Evolutionary conservation across 306 rosid species (phyloP), one percentile per base, ranked within the genome.

Genomic region (Oemleria cerasiformis): DNA sequence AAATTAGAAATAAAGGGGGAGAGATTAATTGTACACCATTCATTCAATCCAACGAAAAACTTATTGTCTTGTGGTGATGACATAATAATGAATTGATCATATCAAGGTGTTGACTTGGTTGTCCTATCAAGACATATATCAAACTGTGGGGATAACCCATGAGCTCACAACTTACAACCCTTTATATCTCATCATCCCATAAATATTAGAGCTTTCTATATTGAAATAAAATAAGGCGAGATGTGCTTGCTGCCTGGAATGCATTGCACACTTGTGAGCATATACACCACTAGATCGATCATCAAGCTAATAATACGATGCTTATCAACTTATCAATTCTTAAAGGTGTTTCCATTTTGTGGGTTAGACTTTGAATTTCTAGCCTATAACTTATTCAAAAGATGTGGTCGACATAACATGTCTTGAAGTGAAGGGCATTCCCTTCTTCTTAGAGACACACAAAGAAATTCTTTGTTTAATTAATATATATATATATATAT

Each of bases 141-240:
- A 42, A 17, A 65, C 73, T 77, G 73, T 77, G 72, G 73, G 63
- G 77, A 77, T 77, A 57, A 44, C 38, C 67, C 70, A 55, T 65
- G 62, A 61, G 57, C 73, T 57, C 73, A 57, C 40, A 55, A 71
- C 63, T n/a, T 39, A 15, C 68, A 23, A 42, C 11, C 15, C 40
- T 71, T 76, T 34, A 17, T 5, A 47, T 21, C 63, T 50, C 73
- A 34, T 70, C n/a, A 30, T 30, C 63, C 71, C 45, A 16, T 14
- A 30, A 45, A 19, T 11, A 34, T 53, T 64, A 3, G 16, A 38
- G 1, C 4, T 6, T 55, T 55, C 11, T 21, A 47, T 2, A 55
- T 9, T n/a, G n/a, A 21, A 63, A 30, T 30, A 30, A n/a, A 16
- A 15, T 30, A 44, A 55, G 45, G 41, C 40, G 17, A 15, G 21